Percentiles rank a stretch among this genome's conserved stretches.
Evolutionary conservation across 2,329 filamentous ascomycete genomes (phyloP).

Genomic region (Diaporthe capsici): DNA sequence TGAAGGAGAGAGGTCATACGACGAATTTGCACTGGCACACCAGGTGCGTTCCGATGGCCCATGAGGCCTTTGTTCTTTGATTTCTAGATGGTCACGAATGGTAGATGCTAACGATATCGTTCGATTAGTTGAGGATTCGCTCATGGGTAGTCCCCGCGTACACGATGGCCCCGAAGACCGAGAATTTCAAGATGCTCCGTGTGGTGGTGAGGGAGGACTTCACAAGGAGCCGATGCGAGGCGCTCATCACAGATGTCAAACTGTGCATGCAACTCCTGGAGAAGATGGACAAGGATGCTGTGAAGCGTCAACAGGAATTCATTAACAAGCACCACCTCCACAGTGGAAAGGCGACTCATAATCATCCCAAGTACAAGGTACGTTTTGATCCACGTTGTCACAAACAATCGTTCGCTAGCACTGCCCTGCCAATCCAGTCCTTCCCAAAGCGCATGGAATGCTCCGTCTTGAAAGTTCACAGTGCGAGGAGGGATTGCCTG

Average conservation of each 20-base stretch:
- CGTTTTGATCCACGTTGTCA: conserved; percentile 43
- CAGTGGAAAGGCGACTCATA: conserved; percentile 67
- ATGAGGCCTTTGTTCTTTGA: no score
- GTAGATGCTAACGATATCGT: no score
- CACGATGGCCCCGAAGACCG: conserved; percentile 93
- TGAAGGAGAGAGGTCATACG: conserved; percentile 73
- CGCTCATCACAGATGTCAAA: conserved; percentile 83
- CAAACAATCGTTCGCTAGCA: no score
- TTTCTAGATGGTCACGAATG: no score
- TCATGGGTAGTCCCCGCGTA: conserved; percentile 97
- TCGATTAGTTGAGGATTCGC: conserved; percentile 61
- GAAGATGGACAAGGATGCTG: conserved; percentile 78
- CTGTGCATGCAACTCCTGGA: conserved; percentile 80
- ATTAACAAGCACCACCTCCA: conserved; percentile 69
- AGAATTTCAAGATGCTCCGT: conserved; percentile 89
- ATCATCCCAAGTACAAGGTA: conserved; percentile 65
- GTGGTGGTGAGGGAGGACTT: conserved; percentile 96
- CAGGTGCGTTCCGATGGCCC: conserved; percentile 71
- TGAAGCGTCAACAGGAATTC: conserved; percentile 79
- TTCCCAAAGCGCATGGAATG: not conserved
- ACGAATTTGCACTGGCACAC: conserved; percentile 86
- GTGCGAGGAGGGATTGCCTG: not conserved
- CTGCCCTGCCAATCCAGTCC: not conserved
- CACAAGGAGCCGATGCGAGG: conserved; percentile 83
- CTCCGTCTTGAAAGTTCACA: not conserved